Evolutionary conservation across 2,329 filamentous ascomycete species (phyloP).

Genomic region (Zasmidium angulare): DNA sequence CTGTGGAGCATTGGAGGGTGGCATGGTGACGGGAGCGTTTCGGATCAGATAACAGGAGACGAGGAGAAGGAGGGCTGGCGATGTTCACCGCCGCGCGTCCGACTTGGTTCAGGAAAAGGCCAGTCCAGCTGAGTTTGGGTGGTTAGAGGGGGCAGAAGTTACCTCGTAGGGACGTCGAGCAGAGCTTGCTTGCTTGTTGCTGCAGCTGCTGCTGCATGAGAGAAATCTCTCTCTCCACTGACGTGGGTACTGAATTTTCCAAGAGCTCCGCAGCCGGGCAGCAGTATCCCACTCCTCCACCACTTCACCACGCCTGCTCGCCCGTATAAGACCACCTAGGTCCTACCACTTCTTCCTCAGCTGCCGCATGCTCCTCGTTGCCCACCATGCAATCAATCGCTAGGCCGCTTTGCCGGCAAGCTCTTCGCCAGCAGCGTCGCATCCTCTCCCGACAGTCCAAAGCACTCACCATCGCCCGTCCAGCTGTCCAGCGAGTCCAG

Average conservation of each 20-base stretch:
- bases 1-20: background rate
- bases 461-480: constrained; percentile 14
- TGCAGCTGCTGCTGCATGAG: background rate
- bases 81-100: background rate
- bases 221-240: background rate
- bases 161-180: background rate
- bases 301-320: background rate
- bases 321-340: background rate
- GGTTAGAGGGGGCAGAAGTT: background rate
- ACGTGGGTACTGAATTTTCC: background rate
- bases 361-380: constrained; percentile 10
- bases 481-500: constrained; percentile 4
- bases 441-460: constrained; percentile 38
- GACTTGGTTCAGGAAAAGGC: background rate
- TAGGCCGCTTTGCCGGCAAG: constrained; percentile 11
- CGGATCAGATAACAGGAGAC: background rate
- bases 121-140: background rate
- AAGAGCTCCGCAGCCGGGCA: background rate
- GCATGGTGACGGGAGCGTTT: background rate
- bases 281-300: background rate
- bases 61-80: background rate
- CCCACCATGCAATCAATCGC: constrained; percentile 16
- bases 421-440: constrained; percentile 12
- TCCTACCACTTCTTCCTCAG: background rate
- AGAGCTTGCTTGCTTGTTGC: background rate